These are phyloP conservation scores for Cyathus striatus DNA, from an alignment of 768 basidiomycete genomes.

Conservation along the genomic window DNA sequence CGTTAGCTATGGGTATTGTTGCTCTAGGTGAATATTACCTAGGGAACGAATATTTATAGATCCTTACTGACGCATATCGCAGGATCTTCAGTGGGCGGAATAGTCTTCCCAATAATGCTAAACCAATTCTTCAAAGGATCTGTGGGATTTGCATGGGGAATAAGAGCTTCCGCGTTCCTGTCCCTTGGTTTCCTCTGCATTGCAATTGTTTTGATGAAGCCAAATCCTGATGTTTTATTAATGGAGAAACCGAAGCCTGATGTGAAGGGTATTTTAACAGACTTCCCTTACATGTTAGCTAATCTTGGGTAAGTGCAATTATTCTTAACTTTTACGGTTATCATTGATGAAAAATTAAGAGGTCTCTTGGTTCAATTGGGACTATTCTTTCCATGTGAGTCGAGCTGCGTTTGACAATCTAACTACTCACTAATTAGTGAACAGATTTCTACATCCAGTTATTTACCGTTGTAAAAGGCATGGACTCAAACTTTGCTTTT, in stretches of 20 bases:
- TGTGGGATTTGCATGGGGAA: slow-evolving; percentile 12
- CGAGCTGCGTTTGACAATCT: too few species aligned
- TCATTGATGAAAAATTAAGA: neutral
- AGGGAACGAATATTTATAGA: slow-evolving; percentile 37
- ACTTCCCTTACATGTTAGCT: slow-evolving; percentile 3
- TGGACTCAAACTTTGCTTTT: slow-evolving; percentile 28
- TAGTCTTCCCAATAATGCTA: slow-evolving; percentile 39
- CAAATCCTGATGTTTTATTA: slow-evolving; percentile 1
- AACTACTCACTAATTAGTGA: too few species aligned
- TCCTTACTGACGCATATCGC: slow-evolving; percentile 28
- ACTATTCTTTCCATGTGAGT: slow-evolving; percentile 22
- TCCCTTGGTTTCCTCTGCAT: slow-evolving; percentile 9
- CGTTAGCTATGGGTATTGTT: slow-evolving; percentile 33
- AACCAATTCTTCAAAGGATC: slow-evolving; percentile 25
- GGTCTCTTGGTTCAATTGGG: slow-evolving; percentile 4
- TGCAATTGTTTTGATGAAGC: slow-evolving; percentile 10
- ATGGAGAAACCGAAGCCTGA: slow-evolving; percentile 4
- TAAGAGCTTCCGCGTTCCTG: slow-evolving; percentile 10
- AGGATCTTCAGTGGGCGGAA: slow-evolving; percentile 20
- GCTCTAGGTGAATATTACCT: slow-evolving; percentile 14
- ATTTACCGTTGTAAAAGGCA: slow-evolving; percentile 21
- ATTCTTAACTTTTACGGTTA: too few species aligned
- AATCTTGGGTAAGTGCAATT: too few species aligned
- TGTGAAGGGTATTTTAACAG: slow-evolving; percentile 7
- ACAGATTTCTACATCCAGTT: slow-evolving; percentile 37